A percentile compares a stretch with the other conserved stretches of the same genome.
These are phyloP conservation scores for Phanerochaete carnosa DNA, from an alignment of 768 basidiomycete genomes.

Conservation along the genomic window DNA sequence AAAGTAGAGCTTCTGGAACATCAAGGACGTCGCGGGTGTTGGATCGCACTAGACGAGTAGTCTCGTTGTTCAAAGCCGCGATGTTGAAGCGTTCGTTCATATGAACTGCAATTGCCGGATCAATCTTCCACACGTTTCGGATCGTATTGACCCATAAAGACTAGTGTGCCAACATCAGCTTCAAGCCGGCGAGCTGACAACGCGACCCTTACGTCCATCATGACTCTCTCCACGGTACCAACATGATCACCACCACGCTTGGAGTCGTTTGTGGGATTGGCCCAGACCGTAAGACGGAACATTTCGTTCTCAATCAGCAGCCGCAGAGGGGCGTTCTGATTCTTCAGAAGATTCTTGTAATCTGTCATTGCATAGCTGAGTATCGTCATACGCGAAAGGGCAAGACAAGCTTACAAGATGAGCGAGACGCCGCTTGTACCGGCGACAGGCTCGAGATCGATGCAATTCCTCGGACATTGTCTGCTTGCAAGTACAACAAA, in stretches of 20 bases:
- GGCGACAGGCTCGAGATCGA: constrained; percentile 59
- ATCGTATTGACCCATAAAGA: constrained; percentile 64
- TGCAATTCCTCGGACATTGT: constrained; percentile 57
- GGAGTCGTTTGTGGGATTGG: constrained; percentile 77
- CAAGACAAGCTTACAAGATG: constrained; percentile 29
- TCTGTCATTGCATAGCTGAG: constrained; percentile 34
- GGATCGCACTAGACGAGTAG: constrained; percentile 69
- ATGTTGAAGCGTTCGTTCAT: constrained; percentile 88
- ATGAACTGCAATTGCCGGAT: constrained; percentile 80
- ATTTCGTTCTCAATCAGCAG: constrained; percentile 91
- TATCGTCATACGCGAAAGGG: constrained; percentile 23
- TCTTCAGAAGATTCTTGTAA: constrained; percentile 58
- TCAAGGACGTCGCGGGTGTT: constrained; percentile 68
- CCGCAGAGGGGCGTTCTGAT: constrained; percentile 70
- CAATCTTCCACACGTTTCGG: constrained; percentile 75
- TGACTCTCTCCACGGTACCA: constrained; percentile 52
- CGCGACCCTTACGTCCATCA: constrained; percentile 51
- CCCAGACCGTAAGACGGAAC: constrained; percentile 82
- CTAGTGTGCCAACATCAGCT: constrained; percentile 30
- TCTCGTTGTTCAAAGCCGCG: constrained; percentile 62
- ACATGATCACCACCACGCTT: constrained; percentile 63
- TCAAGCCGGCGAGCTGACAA: background rate
- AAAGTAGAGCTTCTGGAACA: constrained; percentile 76
- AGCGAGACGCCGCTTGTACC: constrained; percentile 33
- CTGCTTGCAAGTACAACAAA: constrained; percentile 68